These are phyloP conservation scores for Nadsonia commutata DNA, from an alignment of 1,139 yeast genomes.

Conservation along the genomic window DNA sequence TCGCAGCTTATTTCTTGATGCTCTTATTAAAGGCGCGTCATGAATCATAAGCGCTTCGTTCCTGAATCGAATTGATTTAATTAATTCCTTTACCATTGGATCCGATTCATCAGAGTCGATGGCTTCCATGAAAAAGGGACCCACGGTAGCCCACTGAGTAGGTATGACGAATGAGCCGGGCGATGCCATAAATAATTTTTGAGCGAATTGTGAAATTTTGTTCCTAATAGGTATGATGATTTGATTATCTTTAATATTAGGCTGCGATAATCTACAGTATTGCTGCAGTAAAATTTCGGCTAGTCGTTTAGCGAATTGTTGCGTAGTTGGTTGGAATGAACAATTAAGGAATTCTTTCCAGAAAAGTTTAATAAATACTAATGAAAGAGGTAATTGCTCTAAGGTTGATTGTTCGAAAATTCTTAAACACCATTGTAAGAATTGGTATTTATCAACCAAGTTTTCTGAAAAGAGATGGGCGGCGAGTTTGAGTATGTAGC, in stretches of 20 bases:
- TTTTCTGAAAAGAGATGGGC: conserved; percentile 56
- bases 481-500: conserved; percentile 43
- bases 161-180: conserved; percentile 70
- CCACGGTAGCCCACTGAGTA: conserved; percentile 50
- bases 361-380: conserved; percentile 47
- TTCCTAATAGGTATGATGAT: conserved; percentile 4
- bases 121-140: conserved; percentile 35
- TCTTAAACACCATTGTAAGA: conserved; percentile 48
- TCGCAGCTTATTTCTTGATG: conserved; percentile 10
- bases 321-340: conserved; percentile 13
- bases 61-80: conserved; percentile 18
- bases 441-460: conserved; percentile 45
- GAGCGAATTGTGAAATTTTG: conserved; percentile 9
- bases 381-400: conserved; percentile 36
- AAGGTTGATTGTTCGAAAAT: conserved; percentile 36
- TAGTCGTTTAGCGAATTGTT: conserved; percentile 22
- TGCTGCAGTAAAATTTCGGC: conserved; percentile 18
- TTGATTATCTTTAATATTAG: not conserved
- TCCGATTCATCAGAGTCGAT: conserved; percentile 13
- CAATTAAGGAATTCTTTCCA: conserved; percentile 51
- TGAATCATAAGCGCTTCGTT: conserved; percentile 19
- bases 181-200: conserved; percentile 34
- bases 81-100: conserved; percentile 16
- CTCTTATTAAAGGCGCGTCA: conserved; percentile 13
- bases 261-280: conserved; percentile 11